Evolutionary conservation across 176 grass and related monocot genomes (phyloP).

Genomic region (Stipa capillata): DNA sequence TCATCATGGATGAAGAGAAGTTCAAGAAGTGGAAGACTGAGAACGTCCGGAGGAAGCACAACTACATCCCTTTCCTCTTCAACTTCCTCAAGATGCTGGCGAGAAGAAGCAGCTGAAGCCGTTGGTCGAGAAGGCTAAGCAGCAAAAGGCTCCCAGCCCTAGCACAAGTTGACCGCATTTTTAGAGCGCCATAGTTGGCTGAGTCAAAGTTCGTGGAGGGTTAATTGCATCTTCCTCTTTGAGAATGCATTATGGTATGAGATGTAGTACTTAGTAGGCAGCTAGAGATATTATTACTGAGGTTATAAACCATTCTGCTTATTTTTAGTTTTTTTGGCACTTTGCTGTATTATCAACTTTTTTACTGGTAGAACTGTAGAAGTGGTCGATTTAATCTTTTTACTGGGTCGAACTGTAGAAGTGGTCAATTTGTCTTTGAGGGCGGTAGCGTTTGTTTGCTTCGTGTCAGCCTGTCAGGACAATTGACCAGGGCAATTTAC

Average conservation of each 20-base stretch:
- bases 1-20: conserved; percentile 94
- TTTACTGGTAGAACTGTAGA: neutral
- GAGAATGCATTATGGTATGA: neutral
- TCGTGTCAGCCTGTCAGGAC: too few species aligned
- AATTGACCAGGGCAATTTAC: too few species aligned
- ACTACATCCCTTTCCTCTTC: conserved; percentile 96
- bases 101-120: conserved; percentile 84
- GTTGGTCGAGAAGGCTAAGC: conserved; percentile 64
- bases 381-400: neutral
- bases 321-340: neutral
- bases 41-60: conserved; percentile 93
- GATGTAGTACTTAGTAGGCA: conserved; percentile 9
- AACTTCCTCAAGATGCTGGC: conserved; percentile 90
- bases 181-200: neutral
- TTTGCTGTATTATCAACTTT: neutral
- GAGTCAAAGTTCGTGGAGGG: neutral
- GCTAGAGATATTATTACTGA: conserved; percentile 15
- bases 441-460: too few species aligned
- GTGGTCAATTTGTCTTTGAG: too few species aligned
- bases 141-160: conserved; percentile 41
- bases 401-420: too few species aligned
- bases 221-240: neutral
- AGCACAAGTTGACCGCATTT: conserved; percentile 12
- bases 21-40: conserved; percentile 96
- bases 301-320: conserved; percentile 15